Evolutionary conservation across 371 early-diverging fungal species (phyloP), one percentile per base, ranked within the genome.

Genomic region (Rhizopus arrhizus): DNA sequence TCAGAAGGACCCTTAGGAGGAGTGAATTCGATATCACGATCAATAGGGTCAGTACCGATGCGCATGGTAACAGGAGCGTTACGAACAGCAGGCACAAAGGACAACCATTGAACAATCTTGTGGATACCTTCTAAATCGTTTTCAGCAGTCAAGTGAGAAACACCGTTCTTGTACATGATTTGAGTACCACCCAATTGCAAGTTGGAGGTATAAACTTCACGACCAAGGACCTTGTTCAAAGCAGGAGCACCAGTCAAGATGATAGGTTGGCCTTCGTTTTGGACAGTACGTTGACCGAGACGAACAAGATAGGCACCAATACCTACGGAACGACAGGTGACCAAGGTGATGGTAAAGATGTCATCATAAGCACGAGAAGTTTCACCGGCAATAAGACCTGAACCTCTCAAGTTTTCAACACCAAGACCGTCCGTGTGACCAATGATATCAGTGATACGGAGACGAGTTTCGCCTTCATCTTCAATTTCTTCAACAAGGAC

Each of bases 231-330:
- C 84, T 98, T 98, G 89, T 99, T 99, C 61, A 99, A 83, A 10
- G 99, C 99, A 22, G 91, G 91, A 15, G 96, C 96, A 64, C 99
- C 99, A 0, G 99, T 99, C 73, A 99, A 84, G 66, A 99, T 94
- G 67, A 99, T 97, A 40, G 98, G 97, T 59, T 97, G 93, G 54
- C 95, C 95, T 78, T 95, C 94, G 74, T 96, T 97, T 79, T 99
- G 99, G 55, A 99, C 87, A 40, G 95, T 88, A 62, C 99, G 91
- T 74, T 98, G 96, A 58, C 99, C 99, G 67, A 99, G 89, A 65
- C 98, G 95, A 55, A 96, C 98, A 58, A 99, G 86, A 82, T 99
- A 99, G 22, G 99, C 99, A 72, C 99, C 99, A 66, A 99, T 99
- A 77, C 97, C 97, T 40, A 99, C 99, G 42, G 96, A 95, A 55